Conservation (phyloP, 768 basidiomycete species). For the Mycena venus region DNA sequence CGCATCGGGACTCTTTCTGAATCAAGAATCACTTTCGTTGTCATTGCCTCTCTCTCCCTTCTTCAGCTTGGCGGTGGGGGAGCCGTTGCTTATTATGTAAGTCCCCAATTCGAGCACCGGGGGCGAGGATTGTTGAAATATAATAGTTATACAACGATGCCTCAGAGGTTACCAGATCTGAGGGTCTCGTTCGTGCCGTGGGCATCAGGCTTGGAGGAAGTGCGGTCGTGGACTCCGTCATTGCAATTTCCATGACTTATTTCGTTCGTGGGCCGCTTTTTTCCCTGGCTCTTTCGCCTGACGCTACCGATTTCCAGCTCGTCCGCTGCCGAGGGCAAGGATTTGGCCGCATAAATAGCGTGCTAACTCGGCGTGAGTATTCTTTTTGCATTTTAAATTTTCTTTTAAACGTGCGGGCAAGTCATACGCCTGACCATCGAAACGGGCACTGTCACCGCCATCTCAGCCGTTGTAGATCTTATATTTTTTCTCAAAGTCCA, state of each 20-base stretch:
- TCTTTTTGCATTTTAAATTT: background rate
- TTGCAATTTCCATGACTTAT: slow-evolving; percentile 31
- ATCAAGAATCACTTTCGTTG: slow-evolving; percentile 5
- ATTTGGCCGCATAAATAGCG: slow-evolving; percentile 8
- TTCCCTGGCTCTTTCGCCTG: background rate
- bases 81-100: slow-evolving; percentile 27
- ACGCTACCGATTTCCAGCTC: slow-evolving; percentile 3
- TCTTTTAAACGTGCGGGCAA: background rate
- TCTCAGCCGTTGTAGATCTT: slow-evolving; percentile 30
- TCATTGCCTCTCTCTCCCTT: slow-evolving; percentile 21
- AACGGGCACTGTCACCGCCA: slow-evolving; percentile 29
- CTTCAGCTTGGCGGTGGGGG: slow-evolving; percentile 29
- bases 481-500: slow-evolving; percentile 24
- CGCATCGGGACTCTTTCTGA: slow-evolving; percentile 30
- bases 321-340: slow-evolving; percentile 12
- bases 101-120: background rate
- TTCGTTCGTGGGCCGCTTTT: slow-evolving; percentile 5
- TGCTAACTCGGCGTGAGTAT: slow-evolving; percentile 27
- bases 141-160: background rate
- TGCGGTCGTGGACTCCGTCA: slow-evolving; percentile 25
- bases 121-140: background rate
- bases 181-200: slow-evolving; percentile 17
- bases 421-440: slow-evolving; percentile 32
- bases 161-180: slow-evolving; percentile 3
- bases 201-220: slow-evolving; percentile 27